phyloP scores from a whole-genome alignment of 192 early-diverging fungal species.

The Dissophora globulifera region DNA sequence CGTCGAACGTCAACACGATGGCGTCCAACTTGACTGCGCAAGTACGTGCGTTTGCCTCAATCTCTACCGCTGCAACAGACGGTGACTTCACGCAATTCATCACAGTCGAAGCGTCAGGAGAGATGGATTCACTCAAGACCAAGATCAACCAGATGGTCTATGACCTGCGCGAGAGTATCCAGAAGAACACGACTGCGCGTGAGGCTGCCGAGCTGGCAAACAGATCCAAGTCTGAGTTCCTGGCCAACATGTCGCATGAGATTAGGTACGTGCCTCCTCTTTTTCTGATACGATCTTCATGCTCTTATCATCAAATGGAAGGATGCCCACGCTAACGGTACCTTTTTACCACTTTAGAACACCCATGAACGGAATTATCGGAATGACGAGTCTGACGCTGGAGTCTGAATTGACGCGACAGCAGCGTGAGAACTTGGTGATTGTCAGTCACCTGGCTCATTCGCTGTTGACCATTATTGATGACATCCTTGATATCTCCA shows the following conservation, averaged over 20 bases:
- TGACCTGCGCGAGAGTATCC: constrained; percentile 78
- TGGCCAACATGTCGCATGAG: constrained; percentile 73
- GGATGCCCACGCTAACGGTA: background rate
- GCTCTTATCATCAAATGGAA: too few species aligned
- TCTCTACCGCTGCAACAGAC: constrained; percentile 76
- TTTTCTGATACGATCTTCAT: too few species aligned
- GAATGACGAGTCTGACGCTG: constrained; percentile 77
- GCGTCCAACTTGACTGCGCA: constrained; percentile 78
- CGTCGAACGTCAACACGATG: constrained; percentile 81
- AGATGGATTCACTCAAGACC: constrained; percentile 86
- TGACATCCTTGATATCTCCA: constrained; percentile 87
- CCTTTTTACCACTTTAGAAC: constrained; percentile 66
- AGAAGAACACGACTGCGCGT: constrained; percentile 81
- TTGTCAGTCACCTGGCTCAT: constrained; percentile 77
- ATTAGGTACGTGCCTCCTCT: constrained; percentile 18
- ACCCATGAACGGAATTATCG: constrained; percentile 86
- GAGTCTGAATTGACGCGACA: constrained; percentile 83
- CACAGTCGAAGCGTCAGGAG: constrained; percentile 81
- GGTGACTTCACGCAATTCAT: constrained; percentile 80
- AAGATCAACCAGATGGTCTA: constrained; percentile 90
- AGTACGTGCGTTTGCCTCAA: constrained; percentile 84
- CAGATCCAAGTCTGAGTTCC: constrained; percentile 78
- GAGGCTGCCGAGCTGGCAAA: constrained; percentile 86
- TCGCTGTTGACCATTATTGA: constrained; percentile 83
- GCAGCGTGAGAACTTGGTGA: constrained; percentile 85